Evolutionary conservation across 1,284 basidiomycete species (phyloP).

Genomic region (Mycena sp.): DNA sequence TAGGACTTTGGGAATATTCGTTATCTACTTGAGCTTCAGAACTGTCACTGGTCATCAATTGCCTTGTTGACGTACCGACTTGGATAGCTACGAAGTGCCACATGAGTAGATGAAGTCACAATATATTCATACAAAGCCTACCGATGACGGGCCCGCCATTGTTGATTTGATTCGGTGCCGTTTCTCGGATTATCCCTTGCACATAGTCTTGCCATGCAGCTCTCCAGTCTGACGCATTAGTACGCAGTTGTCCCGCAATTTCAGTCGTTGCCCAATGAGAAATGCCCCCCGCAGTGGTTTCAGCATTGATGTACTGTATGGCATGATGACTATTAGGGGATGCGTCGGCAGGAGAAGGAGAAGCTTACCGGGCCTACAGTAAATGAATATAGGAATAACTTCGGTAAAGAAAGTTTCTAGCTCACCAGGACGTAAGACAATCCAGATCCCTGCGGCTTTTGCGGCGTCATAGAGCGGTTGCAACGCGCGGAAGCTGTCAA

Average conservation of each 20-base stretch:
- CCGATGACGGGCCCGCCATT: constrained; percentile 80
- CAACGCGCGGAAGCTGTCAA: constrained; percentile 73
- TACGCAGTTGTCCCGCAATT: constrained; percentile 72
- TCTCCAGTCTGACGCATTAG: constrained; percentile 73
- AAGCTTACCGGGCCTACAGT: constrained; percentile 45
- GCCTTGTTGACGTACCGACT: constrained; percentile 1
- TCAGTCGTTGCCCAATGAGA: constrained; percentile 81
- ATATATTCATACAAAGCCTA: constrained; percentile 67
- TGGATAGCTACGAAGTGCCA: background rate
- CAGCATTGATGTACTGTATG: constrained; percentile 76
- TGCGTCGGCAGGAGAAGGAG: background rate
- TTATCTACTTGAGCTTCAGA: constrained; percentile 68
- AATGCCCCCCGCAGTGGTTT: constrained; percentile 84
- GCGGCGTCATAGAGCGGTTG: constrained; percentile 73
- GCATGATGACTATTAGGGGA: background rate
- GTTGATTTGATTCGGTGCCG: constrained; percentile 72
- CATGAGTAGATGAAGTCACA: constrained; percentile 11
- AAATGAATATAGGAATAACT: background rate
- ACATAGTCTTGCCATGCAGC: constrained; percentile 79
- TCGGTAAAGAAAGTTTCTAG: constrained; percentile 32
- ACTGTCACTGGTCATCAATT: background rate
- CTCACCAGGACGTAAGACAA: constrained; percentile 70
- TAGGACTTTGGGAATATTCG: constrained; percentile 68
- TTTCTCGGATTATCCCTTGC: constrained; percentile 66
- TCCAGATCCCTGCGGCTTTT: constrained; percentile 68